Evolutionary conservation across 2,329 filamentous ascomycete species (phyloP).

Genomic region (Fusarium torulosum): DNA sequence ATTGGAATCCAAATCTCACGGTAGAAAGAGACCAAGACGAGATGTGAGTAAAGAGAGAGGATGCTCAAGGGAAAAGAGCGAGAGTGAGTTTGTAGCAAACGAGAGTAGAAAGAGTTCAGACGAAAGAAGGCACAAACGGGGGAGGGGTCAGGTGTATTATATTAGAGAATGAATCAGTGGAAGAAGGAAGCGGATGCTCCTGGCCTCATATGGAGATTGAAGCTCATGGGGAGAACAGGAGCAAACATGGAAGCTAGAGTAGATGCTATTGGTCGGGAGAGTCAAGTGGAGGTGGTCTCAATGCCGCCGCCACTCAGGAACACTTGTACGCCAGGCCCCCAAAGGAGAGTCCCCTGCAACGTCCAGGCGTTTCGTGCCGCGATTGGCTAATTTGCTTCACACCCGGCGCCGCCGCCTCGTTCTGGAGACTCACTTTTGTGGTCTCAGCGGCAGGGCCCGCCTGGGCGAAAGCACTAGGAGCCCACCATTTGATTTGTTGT

Average conservation of each 20-base stretch:
- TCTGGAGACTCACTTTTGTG: slow-evolving; percentile 26
- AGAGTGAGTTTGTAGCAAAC: slow-evolving; percentile 20
- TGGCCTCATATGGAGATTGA: slow-evolving; percentile 37
- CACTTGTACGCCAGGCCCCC: slow-evolving; percentile 24
- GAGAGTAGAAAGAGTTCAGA: slow-evolving; percentile 33
- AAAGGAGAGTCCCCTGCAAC: slow-evolving; percentile 30
- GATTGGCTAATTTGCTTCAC: slow-evolving; percentile 27
- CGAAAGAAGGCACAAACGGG: slow-evolving; percentile 19
- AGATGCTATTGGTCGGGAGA: slow-evolving; percentile 10
- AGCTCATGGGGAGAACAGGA: slow-evolving; percentile 33
- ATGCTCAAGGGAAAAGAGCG: slow-evolving; percentile 14
- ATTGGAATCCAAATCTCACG: neutral
- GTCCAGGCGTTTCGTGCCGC: neutral
- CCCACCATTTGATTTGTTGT: neutral
- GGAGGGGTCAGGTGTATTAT: slow-evolving; percentile 22
- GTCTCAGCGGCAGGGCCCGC: slow-evolving; percentile 45
- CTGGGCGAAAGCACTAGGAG: slow-evolving; percentile 32
- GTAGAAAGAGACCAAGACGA: neutral
- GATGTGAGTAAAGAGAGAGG: slow-evolving; percentile 14
- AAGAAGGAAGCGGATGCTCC: slow-evolving; percentile 27
- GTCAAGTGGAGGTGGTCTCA: slow-evolving; percentile 32
- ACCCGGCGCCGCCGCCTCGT: slow-evolving; percentile 32
- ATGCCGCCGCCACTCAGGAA: slow-evolving; percentile 43
- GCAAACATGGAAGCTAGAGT: slow-evolving; percentile 15
- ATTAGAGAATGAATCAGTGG: slow-evolving; percentile 17